Base-by-base conservation (phyloP, 495 filamentous ascomycete species). In the Copromyces sp. region DNA sequence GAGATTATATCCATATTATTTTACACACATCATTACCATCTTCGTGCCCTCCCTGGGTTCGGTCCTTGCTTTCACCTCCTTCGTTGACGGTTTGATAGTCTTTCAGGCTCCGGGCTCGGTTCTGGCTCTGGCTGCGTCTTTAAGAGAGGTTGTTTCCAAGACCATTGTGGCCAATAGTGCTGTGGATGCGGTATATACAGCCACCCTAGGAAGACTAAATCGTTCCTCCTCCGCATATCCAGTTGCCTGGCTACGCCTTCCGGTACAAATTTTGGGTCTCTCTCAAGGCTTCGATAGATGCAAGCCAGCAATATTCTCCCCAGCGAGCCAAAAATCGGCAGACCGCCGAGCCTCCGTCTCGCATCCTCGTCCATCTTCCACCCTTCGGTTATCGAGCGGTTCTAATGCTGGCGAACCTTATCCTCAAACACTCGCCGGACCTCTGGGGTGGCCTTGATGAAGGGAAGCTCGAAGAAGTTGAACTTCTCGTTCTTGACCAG, bases 401-500 rank as follows among this genome's bases (percentile, higher is more conserved):
- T 35, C 53, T 65, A 65, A 24, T 65, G 53, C 53, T 65, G 53
- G 53, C 53, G 53, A 65, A 65, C 53, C 40, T 70, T 70, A 16
- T 77, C 41, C 37, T 70, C 42, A 44, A 73, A 70, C 20, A 68
- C 53, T 39, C 61, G 68, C 73, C 83, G 73, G 85, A 97, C 94
- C 84, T 97, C 93, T 69, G 93, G 93, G 68, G 90, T 88, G 75
- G 89, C 87, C 84, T 96, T 95, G 83, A 97, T 92, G 73, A 97
- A 98, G 53, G 93, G 92, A 73, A 97, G 86, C 53, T 94, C 91
- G 86, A 95, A 99, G 85, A 99, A 95, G 76, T 89, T 87, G 77
- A 93, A 94, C 76, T 88, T 91, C 59, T 90, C 89, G 78, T 97
- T 98, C 84, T 97, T 95, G 71, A 97, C 85, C 65, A 99, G 85